Evolutionary conservation across 148 eudicot species (phyloP).

Genomic region (Rhododendron ferrugineum): DNA sequence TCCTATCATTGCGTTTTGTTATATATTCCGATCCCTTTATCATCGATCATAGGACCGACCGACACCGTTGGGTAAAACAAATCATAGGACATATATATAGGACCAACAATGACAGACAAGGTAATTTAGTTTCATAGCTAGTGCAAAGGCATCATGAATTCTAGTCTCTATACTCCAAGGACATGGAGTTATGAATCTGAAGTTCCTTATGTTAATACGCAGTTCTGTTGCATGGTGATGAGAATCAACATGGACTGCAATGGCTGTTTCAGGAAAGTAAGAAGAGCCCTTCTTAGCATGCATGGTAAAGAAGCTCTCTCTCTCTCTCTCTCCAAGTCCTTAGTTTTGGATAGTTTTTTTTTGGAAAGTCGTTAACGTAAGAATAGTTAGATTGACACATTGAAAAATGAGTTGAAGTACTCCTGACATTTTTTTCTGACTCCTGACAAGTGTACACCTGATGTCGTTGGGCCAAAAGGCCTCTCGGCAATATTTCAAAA

Average conservation of each 20-base stretch:
- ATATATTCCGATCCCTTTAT: not conserved
- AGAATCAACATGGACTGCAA: slow-evolving; percentile 35
- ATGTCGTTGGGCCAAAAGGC: too few relatives aligned
- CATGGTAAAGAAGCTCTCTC: slow-evolving; percentile 15
- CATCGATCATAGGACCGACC: not conserved
- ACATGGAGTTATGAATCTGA: not conserved
- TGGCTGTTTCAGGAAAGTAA: slow-evolving; percentile 31
- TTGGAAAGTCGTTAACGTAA: not conserved
- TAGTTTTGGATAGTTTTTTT: not conserved
- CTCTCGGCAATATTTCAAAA: too few relatives aligned
- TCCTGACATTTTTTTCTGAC: too few relatives aligned
- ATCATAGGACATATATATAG: not conserved
- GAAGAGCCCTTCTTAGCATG: slow-evolving; percentile 20
- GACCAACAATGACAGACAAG: slow-evolving; percentile 16
- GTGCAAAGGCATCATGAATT: not conserved
- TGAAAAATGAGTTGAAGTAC: too few relatives aligned
- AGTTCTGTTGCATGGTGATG: slow-evolving; percentile 29
- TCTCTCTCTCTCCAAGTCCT: not conserved
- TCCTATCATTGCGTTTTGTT: not conserved
- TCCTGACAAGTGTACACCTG: too few relatives aligned
- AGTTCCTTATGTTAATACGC: not conserved
- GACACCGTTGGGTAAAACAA: not conserved
- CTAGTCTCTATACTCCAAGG: not conserved
- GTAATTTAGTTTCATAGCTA: not conserved
- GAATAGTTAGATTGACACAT: too few relatives aligned